Conservation (phyloP, 108 stramenopile genomes). For the Fragilaria crotonensis region DNA sequence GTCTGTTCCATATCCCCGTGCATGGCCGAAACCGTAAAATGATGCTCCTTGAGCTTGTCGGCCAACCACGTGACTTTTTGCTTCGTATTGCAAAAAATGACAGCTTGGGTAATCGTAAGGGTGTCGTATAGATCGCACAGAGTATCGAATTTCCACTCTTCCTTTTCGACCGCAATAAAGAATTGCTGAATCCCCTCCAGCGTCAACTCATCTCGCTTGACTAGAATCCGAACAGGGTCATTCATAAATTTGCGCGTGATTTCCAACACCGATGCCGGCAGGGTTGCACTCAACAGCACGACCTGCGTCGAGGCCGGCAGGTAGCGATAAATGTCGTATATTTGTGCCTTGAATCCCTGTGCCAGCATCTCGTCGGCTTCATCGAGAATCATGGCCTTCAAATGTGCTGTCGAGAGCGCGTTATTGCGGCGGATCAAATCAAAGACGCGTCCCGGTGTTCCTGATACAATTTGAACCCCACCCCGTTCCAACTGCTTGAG, state of each 20-base stretch:
- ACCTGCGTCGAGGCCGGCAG: conserved; percentile 92
- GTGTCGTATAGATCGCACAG: conserved; percentile 98
- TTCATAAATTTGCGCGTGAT: conserved; percentile 98
- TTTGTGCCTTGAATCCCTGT: conserved; percentile 98
- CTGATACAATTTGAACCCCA: conserved; percentile 91
- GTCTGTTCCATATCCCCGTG: conserved; percentile 97
- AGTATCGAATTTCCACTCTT: conserved; percentile 99
- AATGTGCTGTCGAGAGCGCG: conserved; percentile 63
- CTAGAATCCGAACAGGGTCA: conserved; percentile 92
- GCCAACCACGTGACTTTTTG: conserved; percentile 97
- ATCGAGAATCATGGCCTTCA: conserved; percentile 95
- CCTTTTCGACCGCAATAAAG: conserved; percentile 96
- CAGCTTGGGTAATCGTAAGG: conserved; percentile 97
- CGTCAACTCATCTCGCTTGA: conserved; percentile 97
- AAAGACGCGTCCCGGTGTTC: conserved; percentile 97
- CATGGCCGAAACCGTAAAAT: conserved; percentile 97
- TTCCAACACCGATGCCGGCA: conserved; percentile 92
- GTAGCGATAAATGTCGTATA: conserved; percentile 98
- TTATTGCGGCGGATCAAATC: conserved; percentile 96
- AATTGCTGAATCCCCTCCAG: conserved; percentile 99
- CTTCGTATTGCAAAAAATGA: conserved; percentile 99
- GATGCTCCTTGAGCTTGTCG: conserved; percentile 90
- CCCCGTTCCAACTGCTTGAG: conserved; percentile 85
- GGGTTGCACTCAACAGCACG: conserved; percentile 92
- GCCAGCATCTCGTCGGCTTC: conserved; percentile 99